These are phyloP conservation scores for Orobanche coerulescens DNA, from an alignment of 257 asterid species.

Conservation along the genomic window DNA sequence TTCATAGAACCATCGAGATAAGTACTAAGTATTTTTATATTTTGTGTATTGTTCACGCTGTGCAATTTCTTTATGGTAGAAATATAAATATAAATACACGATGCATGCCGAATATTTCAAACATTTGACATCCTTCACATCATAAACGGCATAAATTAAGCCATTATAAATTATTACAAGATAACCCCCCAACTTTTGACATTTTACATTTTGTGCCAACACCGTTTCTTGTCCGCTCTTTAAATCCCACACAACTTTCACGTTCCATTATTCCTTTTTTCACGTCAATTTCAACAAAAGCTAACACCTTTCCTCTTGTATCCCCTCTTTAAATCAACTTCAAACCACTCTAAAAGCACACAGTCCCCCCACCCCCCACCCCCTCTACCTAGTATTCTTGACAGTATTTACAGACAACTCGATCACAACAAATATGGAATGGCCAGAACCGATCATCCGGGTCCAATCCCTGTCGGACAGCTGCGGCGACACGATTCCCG, in stretches of 20 bases:
- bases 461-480: slow-evolving; percentile 60
- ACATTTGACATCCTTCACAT: neutral
- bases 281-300: slow-evolving; percentile 17
- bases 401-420: too few species aligned
- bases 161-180: neutral
- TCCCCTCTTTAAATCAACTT: neutral
- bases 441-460: slow-evolving; percentile 83
- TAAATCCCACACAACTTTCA: slow-evolving; percentile 26
- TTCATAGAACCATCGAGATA: too few species aligned
- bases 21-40: too few species aligned
- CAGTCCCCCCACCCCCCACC: too few species aligned
- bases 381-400: too few species aligned
- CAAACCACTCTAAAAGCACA: neutral
- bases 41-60: too few species aligned
- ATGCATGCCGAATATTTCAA: too few species aligned
- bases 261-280: slow-evolving; percentile 12
- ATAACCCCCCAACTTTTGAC: neutral
- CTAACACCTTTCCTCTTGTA: neutral
- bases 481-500: slow-evolving; percentile 38
- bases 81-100: too few species aligned
- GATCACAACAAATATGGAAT: neutral
- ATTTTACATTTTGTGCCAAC: neutral
- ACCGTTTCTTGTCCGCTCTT: neutral
- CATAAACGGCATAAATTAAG: neutral
- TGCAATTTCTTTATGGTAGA: too few species aligned